Conservation (phyloP, 169 alveolate species). For the Plasmodium reichenowi region DNA sequence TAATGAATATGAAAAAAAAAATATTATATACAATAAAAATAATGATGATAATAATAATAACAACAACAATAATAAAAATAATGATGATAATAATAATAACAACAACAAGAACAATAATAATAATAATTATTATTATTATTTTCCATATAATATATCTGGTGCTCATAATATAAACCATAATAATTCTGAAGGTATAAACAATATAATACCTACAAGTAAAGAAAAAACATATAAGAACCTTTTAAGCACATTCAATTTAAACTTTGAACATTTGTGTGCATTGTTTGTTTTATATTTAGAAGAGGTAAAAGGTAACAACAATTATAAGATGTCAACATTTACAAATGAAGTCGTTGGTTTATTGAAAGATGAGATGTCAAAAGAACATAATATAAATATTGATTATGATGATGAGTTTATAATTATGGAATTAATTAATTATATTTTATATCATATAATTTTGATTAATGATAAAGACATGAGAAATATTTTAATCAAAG, state of each 20-base stretch:
- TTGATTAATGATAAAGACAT: conserved; percentile 12
- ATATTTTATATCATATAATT: conserved; percentile 2
- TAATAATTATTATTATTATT: too few species aligned
- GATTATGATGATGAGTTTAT: background rate
- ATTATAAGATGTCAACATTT: background rate
- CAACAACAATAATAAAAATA: too few species aligned
- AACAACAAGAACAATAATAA: too few species aligned
- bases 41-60: too few species aligned
- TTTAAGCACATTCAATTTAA: background rate
- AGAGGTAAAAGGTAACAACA: background rate
- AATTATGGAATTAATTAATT: background rate
- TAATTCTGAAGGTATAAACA: background rate
- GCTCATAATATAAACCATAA: background rate
- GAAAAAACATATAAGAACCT: background rate
- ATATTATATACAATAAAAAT: too few species aligned
- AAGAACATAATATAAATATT: background rate
- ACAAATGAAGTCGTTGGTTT: background rate
- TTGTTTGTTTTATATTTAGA: conserved; percentile 28
- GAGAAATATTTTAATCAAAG: conserved; percentile 30
- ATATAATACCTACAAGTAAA: too few species aligned
- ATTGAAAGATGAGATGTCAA: too few species aligned
- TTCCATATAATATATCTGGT: too few species aligned
- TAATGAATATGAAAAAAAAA: too few species aligned
- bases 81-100: background rate
- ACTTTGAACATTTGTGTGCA: conserved; percentile 1